These are phyloP conservation scores for Hypericum androsaemum DNA, from an alignment of 345 rosid genomes.

Conservation along the genomic window DNA sequence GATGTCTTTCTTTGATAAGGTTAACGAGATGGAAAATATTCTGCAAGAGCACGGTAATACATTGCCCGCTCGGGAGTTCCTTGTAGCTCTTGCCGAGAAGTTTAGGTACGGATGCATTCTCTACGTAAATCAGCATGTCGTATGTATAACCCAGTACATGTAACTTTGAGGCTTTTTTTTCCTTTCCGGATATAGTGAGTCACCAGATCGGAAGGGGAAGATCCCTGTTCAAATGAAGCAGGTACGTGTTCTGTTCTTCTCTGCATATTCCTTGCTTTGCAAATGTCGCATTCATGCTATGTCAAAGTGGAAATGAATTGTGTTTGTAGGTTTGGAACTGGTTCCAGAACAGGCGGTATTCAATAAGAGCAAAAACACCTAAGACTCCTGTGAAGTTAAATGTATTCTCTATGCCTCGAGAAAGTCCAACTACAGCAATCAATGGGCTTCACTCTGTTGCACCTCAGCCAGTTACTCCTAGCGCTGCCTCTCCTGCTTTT, in stretches of 20 bases:
- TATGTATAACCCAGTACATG: not conserved
- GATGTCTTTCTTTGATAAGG: constrained; percentile 30
- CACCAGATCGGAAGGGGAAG: constrained; percentile 75
- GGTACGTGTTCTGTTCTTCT: constrained; percentile 27
- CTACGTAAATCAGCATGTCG: constrained; percentile 3
- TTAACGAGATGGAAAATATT: constrained; percentile 86
- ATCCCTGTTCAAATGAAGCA: constrained; percentile 86
- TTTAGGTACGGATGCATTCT: constrained; percentile 50
- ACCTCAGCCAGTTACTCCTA: constrained; percentile 27
- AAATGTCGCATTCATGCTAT: constrained; percentile 2
- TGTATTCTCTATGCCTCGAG: constrained; percentile 56
- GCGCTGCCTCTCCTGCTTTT: constrained; percentile 33
- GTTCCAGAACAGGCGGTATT: constrained; percentile 98
- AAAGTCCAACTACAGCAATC: constrained; percentile 50
- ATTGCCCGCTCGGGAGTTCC: constrained; percentile 72
- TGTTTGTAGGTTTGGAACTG: constrained; percentile 84
- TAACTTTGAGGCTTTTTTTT: constrained; percentile 8
- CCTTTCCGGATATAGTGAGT: constrained; percentile 41
- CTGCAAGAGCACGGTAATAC: constrained; percentile 63
- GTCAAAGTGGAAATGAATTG: constrained; percentile 7
- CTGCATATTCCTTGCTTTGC: not conserved
- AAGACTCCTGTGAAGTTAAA: constrained; percentile 76
- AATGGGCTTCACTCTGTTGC: constrained; percentile 50
- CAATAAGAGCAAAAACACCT: constrained; percentile 72
- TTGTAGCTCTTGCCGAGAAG: constrained; percentile 72